Evolutionary conservation across 768 basidiomycete genomes (phyloP), one percentile per base, ranked within the genome.

Genomic region (Auricularia sp.): DNA sequence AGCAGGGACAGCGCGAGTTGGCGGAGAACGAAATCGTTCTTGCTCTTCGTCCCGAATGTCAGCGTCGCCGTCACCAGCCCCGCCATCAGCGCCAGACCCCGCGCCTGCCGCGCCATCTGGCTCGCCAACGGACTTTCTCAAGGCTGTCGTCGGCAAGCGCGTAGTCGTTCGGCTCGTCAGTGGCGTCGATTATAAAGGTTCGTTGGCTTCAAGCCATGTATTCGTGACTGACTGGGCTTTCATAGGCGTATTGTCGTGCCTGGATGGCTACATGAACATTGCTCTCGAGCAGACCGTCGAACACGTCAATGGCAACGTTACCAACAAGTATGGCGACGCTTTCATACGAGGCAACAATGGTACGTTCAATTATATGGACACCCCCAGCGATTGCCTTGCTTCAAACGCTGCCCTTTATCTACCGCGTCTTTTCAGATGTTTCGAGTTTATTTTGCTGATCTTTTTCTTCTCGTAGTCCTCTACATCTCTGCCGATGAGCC

Each of bases 211-310:
- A n/a, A 18, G 10, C 39, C 36, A 10, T 39, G 36, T 61, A 47
- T 39, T 43, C 64, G 34, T 34, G 11, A 14, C 61, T 60, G 39
- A 23, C n/a, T 56, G 36, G 16, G 36, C 11, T 8, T 33, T 61
- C 23, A 4, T 66, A 98, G 96, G 96, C 21, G 81, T 94, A 3
- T 77, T 99, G 14, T 95, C 93, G 3, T 98, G 97, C 71, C 82
- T 98, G 29, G 97, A 98, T 75, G 95, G 95, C 0, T 98, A 97
- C 75, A 98, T 99, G 97, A 98, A 98, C 77, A 96, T 98, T 61
- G 97, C 93, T 14, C 77, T 98, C 42, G 97, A 99, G 76, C 91
- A 97, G 74, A 97, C 95, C 3, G 93, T 97, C 76, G 97, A 99
- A 76, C 86, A 94, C 74, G 91, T 95, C 10, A 87, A 90, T 67